Evolutionary conservation across 2,329 filamentous ascomycete genomes (phyloP), one percentile per base, ranked within the genome.

Genomic region (Ophiostoma novo-ulmi): DNA sequence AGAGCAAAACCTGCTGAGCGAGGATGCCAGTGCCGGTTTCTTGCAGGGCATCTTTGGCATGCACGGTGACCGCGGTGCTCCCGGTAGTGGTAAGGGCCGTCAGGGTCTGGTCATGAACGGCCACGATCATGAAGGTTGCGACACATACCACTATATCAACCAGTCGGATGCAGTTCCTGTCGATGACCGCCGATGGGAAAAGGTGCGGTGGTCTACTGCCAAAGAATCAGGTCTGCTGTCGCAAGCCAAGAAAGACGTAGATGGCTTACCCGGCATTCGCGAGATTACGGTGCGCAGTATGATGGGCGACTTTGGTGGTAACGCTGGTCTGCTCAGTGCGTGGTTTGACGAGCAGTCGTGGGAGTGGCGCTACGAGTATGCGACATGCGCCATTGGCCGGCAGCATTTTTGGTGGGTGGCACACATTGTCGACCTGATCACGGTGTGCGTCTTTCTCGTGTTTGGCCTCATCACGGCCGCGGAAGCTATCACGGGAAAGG

Each of bases 241-340:
- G 8, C 41, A 20, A 17, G 26, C 63, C 10, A 63, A 52, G 22
- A 38, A 65, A 14, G 61, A 67, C 14, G 77, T 79, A 1, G 75
- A 79, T 1, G 82, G 80, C 5, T 75, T 86, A 2, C 87, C 90
- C 0, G 90, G 90, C 0, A 82, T 97, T 6, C 85, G 94, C 38
- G 95, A 99, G 80, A 88, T 98, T 74, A 99, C 95, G 0, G 91
- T 99, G 1, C 89, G 94, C 72, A 97, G 93, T 79, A 98, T 99
- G 93, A 99, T 99, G 95, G 95, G 95, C 70, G 91, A 92, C 71
- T 99, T 91, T 79, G 90, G 88, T n/a, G 95, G 95, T 26, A 95
- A 97, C 78, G 93, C 93, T 0, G 95, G 93, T 0, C 83, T 99
- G 61, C 80, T 99, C 58, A 95, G 91, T 73, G 85, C 91, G 0